A percentile compares a stretch with the other conserved stretches of the same genome.
Evolutionary conservation across 768 basidiomycete species (phyloP).

Genomic region (Mycena leptocephala): DNA sequence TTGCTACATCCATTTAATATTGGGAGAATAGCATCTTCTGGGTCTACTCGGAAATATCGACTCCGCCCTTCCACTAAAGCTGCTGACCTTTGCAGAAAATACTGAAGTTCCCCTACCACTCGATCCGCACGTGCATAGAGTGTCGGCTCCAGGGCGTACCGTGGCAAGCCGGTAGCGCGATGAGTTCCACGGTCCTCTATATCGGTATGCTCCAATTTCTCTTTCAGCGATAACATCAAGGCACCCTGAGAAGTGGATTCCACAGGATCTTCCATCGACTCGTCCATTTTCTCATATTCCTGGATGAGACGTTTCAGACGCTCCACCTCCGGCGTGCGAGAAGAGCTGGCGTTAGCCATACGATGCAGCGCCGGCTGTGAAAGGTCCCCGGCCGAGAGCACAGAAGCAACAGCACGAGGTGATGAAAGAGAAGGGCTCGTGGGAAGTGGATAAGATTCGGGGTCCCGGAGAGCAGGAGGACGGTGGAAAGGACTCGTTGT

Average conservation of each 20-base stretch:
- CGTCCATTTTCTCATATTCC: background rate
- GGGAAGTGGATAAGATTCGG: too few relatives aligned
- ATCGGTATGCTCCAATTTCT: background rate
- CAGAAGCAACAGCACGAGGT: too few relatives aligned
- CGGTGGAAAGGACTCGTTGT: too few relatives aligned
- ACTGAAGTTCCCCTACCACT: background rate
- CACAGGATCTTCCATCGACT: background rate
- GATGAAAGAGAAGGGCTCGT: too few relatives aligned
- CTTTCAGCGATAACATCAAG: background rate
- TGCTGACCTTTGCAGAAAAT: background rate
- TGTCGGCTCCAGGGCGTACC: background rate
- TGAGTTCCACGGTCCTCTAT: background rate
- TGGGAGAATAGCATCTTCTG: background rate
- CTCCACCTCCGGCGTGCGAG: background rate
- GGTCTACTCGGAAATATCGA: background rate
- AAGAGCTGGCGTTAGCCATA: background rate
- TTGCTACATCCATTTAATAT: background rate
- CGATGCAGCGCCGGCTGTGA: too few relatives aligned
- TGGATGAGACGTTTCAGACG: background rate
- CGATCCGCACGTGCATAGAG: background rate
- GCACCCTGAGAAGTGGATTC: background rate
- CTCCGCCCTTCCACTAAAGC: background rate
- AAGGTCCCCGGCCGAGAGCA: background rate
- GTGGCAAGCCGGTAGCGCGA: too few relatives aligned
- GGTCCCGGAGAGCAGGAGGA: too few relatives aligned